Base-by-base conservation (phyloP, 768 basidiomycete genomes). In the Suillus subaureus region DNA sequence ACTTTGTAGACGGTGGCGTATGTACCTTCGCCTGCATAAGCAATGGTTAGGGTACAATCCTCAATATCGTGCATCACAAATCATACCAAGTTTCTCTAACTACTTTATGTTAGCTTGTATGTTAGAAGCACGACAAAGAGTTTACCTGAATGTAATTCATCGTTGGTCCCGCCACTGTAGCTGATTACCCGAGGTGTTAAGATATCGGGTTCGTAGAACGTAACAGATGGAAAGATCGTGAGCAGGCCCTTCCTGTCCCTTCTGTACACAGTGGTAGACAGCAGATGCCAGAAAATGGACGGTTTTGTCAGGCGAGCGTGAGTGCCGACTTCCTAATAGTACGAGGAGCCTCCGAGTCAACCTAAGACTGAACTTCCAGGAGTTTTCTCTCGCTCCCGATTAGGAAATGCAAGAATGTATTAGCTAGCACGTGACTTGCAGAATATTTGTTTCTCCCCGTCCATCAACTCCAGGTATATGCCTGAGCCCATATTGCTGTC, bases 1-100 rank as follows among this genome's bases (percentile, higher is more conserved):
- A 95, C 95, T 88, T 97, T 97, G 86, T 90, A 97, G n/a, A 97
- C 96, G 8, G 94, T 96, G 45, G 96, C 96, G 75, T 97, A 97
- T 42, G 96, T 97, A 63, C 96, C 96, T 81, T 93, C 91, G 71
- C 92, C 91, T 93, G 52, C 33, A 47, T 13, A 61, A 45, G 45
- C 47, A 54, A 58, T 52, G 37, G 64, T 63, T 58, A 54, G 43
- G 5, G 8, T 18, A 60, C 58, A 60, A 42, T 23, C 39, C 40
- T 13, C 6, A 13, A 28, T 31, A 60, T 31, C 15, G 58, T 43
- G 18, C 18, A 60, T 21, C 28, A 18, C 2, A 55, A 33, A 35
- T n/a, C 35, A 61, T 70, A 76, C 93, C 96, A 70, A 97, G 82
- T 81, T 97, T 97, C 82, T 97, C 96, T 61, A 97, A 83, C 90